A percentile compares a stretch with the other conserved stretches of the same genome.
These are phyloP conservation scores for Phlegmacium glaucopus DNA, from an alignment of 768 basidiomycete genomes.

Conservation along the genomic window DNA sequence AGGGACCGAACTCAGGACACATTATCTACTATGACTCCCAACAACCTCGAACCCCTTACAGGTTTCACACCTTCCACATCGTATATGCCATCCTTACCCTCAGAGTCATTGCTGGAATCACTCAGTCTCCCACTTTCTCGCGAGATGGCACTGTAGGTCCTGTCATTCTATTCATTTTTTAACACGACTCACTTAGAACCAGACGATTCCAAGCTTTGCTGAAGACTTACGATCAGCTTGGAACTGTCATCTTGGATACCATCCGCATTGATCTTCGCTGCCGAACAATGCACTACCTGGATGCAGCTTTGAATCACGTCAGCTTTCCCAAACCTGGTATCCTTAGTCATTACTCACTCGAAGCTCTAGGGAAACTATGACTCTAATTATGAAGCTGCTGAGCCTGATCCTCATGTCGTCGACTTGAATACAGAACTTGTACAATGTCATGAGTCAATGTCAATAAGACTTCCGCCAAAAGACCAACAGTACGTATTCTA, in stretches of 20 bases:
- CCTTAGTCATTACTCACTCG: slow-evolving; percentile 1
- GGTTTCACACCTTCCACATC: slow-evolving; percentile 47
- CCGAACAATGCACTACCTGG: slow-evolving; percentile 75
- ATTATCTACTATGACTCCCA: slow-evolving; percentile 48
- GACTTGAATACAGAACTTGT: slow-evolving; percentile 83
- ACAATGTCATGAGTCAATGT: slow-evolving; percentile 68
- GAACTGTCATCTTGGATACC: slow-evolving; percentile 82
- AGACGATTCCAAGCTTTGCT: slow-evolving; percentile 92
- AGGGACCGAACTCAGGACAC: slow-evolving; percentile 58
- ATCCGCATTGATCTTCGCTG: slow-evolving; percentile 88
- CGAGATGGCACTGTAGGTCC: slow-evolving; percentile 84
- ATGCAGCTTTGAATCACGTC: slow-evolving; percentile 75
- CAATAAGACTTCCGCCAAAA: slow-evolving; percentile 53
- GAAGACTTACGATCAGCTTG: slow-evolving; percentile 87
- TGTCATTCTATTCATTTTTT: slow-evolving; percentile 2
- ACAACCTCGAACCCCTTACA: slow-evolving; percentile 47
- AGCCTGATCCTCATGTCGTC: slow-evolving; percentile 86
- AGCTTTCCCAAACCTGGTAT: slow-evolving; percentile 21
- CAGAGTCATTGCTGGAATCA: slow-evolving; percentile 38
- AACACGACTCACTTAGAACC: background rate
- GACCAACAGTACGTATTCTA: slow-evolving; percentile 62
- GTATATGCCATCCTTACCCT: slow-evolving; percentile 39
- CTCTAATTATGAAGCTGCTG: slow-evolving; percentile 78
- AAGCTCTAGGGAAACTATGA: slow-evolving; percentile 74
- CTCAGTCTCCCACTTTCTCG: slow-evolving; percentile 74